Evolutionary conservation across 441 rosid species (phyloP), one percentile per base, ranked within the genome.

Genomic region (Adansonia rubrostipa): DNA sequence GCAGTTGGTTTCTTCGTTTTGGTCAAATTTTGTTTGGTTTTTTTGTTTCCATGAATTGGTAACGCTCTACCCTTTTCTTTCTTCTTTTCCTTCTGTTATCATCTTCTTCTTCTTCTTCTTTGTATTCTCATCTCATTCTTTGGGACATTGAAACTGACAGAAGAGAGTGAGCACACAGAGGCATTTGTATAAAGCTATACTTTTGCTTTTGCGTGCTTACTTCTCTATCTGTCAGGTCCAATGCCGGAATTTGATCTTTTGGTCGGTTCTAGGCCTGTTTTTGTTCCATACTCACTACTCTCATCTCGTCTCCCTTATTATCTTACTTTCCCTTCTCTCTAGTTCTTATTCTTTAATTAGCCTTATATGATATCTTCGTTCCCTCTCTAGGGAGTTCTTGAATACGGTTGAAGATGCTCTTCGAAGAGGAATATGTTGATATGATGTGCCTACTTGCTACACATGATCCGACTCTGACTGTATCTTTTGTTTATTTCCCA

Each of bases 141-240:
- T 80, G 77, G 81, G 80, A 78, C 76, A 79, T 58, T 50, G 92
- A 93, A 91, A 82, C 88, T 96, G 98, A 96, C 99, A 93, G 99
- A 93, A 96, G 99, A 96, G 99, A 92, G 97, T 91, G 99, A 92
- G 98, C 98, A 96, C 99, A 85, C 93, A 92, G 88, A 87, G 93
- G 95, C 88, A 83, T 65, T 87, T 86, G 91, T 89, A 93, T 90
- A 79, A 75, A 28, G 68, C 75, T 88, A 87, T 91, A 85, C 91
- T 79, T 65, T 76, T 92, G 91, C 95, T 87, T 89, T 89, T 93
- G 94, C 83, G 99, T 96, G 99, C 99, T 92, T 93, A 92, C 86
- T 80, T 83, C 94, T 92, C 97, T 86, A 83, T 78, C 86, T 89
- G 99, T 93, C 98, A 90, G 78, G 87, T 88, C 90, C 83, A 77